phyloP scores from a whole-genome alignment of 1,284 basidiomycete genomes.

The Abortiporus biennis region DNA sequence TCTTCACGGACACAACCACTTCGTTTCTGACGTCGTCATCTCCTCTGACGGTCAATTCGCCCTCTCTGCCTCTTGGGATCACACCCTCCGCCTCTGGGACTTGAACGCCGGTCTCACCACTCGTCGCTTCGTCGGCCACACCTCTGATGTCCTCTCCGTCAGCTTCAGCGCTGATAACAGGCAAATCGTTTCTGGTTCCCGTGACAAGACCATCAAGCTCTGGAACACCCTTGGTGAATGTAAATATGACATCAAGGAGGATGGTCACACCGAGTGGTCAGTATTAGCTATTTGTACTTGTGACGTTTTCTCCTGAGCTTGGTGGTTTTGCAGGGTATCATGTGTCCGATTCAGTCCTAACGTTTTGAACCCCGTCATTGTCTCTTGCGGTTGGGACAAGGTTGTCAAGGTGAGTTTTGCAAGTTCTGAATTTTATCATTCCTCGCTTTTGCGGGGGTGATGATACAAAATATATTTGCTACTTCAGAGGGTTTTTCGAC shows the following conservation, averaged over 20 bases:
- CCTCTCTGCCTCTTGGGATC: slow-evolving; percentile 99
- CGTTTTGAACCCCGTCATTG: slow-evolving; percentile 96
- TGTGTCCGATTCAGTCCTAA: slow-evolving; percentile 99
- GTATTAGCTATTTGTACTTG: slow-evolving; percentile 16
- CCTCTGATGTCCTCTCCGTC: slow-evolving; percentile 95
- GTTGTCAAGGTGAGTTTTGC: slow-evolving; percentile 88
- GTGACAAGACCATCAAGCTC: slow-evolving; percentile 97
- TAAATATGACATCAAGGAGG: slow-evolving; percentile 99
- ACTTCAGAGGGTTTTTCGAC: slow-evolving; percentile 66
- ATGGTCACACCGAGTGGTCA: slow-evolving; percentile 94
- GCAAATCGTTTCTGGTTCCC: slow-evolving; percentile 97
- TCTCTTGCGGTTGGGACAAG: slow-evolving; percentile 99
- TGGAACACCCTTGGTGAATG: slow-evolving; percentile 99
- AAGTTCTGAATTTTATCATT: slow-evolving; percentile 4
- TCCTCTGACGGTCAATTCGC: slow-evolving; percentile 99
- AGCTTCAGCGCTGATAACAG: slow-evolving; percentile 97
- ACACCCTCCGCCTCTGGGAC: slow-evolving; percentile 99
- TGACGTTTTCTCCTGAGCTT: slow-evolving; percentile 7
- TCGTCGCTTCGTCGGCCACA: slow-evolving; percentile 97
- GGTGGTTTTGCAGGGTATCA: slow-evolving; percentile 69
- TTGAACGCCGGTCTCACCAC: slow-evolving; percentile 93
- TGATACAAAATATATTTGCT: slow-evolving; percentile 68
- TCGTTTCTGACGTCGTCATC: slow-evolving; percentile 98
- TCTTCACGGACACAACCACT: slow-evolving; percentile 99
- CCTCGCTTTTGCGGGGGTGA: slow-evolving; percentile 28